Evolutionary conservation across 192 early-diverging fungal species (phyloP), one percentile per base, ranked within the genome.

Genomic region (Rhizophagus sp.): DNA sequence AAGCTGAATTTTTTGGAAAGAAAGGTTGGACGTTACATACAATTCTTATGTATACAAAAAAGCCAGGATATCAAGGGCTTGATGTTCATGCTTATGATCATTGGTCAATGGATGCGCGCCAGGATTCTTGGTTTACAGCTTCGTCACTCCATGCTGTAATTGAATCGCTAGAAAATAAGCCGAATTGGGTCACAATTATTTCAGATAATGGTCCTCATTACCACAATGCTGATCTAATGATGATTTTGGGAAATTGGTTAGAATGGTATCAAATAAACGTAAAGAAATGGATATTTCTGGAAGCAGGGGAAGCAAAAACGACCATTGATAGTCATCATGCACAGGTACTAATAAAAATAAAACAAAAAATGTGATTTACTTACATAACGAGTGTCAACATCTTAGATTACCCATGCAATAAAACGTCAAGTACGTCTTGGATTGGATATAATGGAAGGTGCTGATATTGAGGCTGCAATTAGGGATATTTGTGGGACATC

Each of bases 181-280:
- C 69, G 25, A 71, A 71, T 6, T 47, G 41, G 9, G 11, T 71
- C n/a, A 49, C 0, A 44, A 47, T 71, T 49, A 47, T 71, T 71
- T 71, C 41, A 8, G 69, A 71, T 71, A 71, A 71, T 71, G 41
- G 69, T 24, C 22, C 22, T 8, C 41, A 71, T 49, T 71, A 71
- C 7, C 69, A 71, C 10, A 71, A 71, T 49, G 10, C 69, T 49
- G 69, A 71, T 10, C n/a, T 71, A 25, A 71, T 71, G n/a, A 71
- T 71, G 17, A 71, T 71, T 7, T 24, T 71, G 25, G 9, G 25
- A 41, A 2, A 49, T 47, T 71, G 44, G 69, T 44, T 44, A 47
- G 41, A 71, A 49, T 71, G 41, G 41, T 49, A 71, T 71, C 17
- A 25, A 41, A 47, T 71, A 44, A 19, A 24, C 12, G 12, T 71